These are phyloP conservation scores for Globisporangium spinosum DNA, from an alignment of 352 stramenopile genomes.

Conservation along the genomic window DNA sequence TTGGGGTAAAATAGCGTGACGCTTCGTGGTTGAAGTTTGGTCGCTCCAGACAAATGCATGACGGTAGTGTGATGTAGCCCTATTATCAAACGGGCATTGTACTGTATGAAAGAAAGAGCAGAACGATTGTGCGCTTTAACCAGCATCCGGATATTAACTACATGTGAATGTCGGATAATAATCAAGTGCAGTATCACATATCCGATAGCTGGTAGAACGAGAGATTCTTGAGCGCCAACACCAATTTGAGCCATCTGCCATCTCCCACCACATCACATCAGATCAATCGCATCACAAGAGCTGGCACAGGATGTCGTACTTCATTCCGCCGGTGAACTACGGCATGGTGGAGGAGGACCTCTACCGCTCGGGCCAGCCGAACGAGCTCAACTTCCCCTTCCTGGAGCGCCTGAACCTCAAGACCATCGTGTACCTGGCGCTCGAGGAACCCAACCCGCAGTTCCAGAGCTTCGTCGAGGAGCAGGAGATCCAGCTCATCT, in stretches of 20 bases:
- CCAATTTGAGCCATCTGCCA: background rate
- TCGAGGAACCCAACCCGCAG: slow-evolving; percentile 87
- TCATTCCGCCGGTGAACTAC: slow-evolving; percentile 92
- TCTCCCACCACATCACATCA: background rate
- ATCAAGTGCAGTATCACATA: too few relatives aligned
- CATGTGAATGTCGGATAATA: too few relatives aligned
- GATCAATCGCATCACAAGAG: background rate
- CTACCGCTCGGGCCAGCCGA: slow-evolving; percentile 88
- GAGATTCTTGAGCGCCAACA: too few relatives aligned
- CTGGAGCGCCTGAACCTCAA: slow-evolving; percentile 87
- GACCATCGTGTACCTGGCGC: slow-evolving; percentile 90
- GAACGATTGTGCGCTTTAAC: too few relatives aligned
- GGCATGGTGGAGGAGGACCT: slow-evolving; percentile 91
- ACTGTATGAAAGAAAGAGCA: too few relatives aligned
- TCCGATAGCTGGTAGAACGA: too few relatives aligned
- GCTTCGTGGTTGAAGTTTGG: background rate
- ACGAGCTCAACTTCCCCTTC: slow-evolving; percentile 92
- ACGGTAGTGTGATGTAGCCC: background rate
- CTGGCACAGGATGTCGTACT: slow-evolving; percentile 72
- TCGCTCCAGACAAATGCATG: background rate
- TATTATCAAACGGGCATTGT: too few relatives aligned
- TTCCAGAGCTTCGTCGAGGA: slow-evolving; percentile 90
- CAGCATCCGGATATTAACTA: too few relatives aligned
- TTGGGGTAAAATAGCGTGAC: background rate
- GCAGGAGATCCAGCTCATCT: slow-evolving; percentile 87